Percentiles rank a stretch among this genome's conserved stretches.
Evolutionary conservation across 192 early-diverging fungal genomes (phyloP).

Genomic region (Coemansia sp.): DNA sequence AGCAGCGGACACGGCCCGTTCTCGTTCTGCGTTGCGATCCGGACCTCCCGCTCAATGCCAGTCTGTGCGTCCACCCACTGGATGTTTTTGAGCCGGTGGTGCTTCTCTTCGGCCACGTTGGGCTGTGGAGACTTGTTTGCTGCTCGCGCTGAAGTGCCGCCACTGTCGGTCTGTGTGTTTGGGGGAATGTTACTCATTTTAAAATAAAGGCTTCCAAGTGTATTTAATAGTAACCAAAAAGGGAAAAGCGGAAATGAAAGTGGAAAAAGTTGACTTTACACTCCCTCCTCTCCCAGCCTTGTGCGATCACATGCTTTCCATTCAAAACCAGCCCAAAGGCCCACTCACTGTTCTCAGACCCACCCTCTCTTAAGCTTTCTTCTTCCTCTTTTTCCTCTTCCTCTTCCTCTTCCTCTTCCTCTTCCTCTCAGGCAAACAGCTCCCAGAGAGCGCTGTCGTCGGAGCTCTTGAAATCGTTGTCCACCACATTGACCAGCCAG

Average conservation of each 20-base stretch:
- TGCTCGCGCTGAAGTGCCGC: neutral
- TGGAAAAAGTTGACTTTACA: too few relatives aligned
- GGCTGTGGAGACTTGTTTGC: neutral
- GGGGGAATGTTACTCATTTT: slow-evolving; percentile 2
- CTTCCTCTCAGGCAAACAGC: slow-evolving; percentile 17
- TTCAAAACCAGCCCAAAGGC: too few relatives aligned
- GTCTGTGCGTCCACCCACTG: slow-evolving; percentile 61
- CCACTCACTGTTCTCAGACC: too few relatives aligned
- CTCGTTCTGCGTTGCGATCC: slow-evolving; percentile 88
- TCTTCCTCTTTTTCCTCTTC: too few relatives aligned
- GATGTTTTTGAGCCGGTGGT: slow-evolving; percentile 70
- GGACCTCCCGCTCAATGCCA: slow-evolving; percentile 53
- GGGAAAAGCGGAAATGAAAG: too few relatives aligned
- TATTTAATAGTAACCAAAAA: too few relatives aligned
- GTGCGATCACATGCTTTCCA: too few relatives aligned
- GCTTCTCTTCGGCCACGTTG: slow-evolving; percentile 33
- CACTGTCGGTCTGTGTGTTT: neutral
- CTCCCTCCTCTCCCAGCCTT: too few relatives aligned
- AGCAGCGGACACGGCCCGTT: slow-evolving; percentile 93
- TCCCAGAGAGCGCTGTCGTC: slow-evolving; percentile 45
- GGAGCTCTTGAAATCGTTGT: slow-evolving; percentile 85
- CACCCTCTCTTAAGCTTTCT: too few relatives aligned
- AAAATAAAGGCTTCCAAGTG: neutral
- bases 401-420: too few relatives aligned
- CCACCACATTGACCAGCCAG: slow-evolving; percentile 92